phyloP scores from a whole-genome alignment of 2,329 filamentous ascomycete genomes.

The Penicillium brevicompactum region DNA sequence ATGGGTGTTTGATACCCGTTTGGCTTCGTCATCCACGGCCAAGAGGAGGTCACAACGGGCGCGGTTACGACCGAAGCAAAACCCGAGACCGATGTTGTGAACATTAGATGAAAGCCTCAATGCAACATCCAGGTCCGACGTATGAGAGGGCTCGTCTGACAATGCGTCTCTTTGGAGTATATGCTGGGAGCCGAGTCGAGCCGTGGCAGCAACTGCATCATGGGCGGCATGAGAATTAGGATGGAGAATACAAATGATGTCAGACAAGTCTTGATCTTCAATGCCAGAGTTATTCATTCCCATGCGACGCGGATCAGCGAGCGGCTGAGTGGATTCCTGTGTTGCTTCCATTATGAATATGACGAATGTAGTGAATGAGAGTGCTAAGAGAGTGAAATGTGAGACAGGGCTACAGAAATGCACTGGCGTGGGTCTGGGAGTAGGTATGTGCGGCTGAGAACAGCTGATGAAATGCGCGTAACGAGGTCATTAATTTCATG shows the following conservation, averaged over 20 bases:
- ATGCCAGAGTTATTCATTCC: conserved; percentile 82
- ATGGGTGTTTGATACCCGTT: conserved; percentile 88
- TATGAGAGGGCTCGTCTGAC: conserved; percentile 42
- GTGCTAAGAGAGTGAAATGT: conserved; percentile 15
- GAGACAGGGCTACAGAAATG: conserved; percentile 18
- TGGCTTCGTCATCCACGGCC: conserved; percentile 67
- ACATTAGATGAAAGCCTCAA: conserved; percentile 75
- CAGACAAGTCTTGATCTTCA: conserved; percentile 77
- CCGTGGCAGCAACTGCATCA: conserved; percentile 65
- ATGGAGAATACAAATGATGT: conserved; percentile 86
- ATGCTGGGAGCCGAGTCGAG: conserved; percentile 57
- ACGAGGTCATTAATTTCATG: conserved; percentile 27
- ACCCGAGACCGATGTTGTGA: conserved; percentile 71
- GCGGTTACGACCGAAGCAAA: conserved; percentile 80
- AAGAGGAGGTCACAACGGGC: conserved; percentile 72
- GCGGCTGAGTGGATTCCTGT: conserved; percentile 72
- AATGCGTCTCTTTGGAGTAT: conserved; percentile 57
- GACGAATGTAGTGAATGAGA: conserved; percentile 8
- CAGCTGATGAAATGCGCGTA: conserved; percentile 25
- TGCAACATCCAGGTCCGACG: conserved; percentile 64
- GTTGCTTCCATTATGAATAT: conserved; percentile 47
- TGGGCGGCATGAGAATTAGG: conserved; percentile 74
- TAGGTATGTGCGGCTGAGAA: conserved; percentile 24
- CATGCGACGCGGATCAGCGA: conserved; percentile 76
- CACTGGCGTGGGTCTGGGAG: conserved; percentile 11